phyloP scores from a whole-genome alignment of 148 eudicot genomes.

The Agrostemma githago region DNA sequence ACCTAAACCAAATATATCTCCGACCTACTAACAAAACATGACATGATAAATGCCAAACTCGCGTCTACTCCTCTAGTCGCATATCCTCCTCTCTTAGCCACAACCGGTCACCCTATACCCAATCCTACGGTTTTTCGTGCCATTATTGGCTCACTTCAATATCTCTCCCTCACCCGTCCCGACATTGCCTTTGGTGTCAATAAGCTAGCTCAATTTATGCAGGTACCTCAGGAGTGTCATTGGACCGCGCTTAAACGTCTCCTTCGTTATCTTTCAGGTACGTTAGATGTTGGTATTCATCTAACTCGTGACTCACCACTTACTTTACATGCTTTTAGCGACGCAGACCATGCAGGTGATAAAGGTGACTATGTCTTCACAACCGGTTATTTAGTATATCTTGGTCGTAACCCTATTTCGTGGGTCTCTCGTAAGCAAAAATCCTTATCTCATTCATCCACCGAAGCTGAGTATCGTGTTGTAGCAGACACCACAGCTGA shows the following conservation, averaged over 20 bases:
- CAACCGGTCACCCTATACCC: too few species aligned
- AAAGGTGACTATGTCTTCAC: constrained; percentile 14
- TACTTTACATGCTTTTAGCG: not conserved
- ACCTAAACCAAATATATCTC: not conserved
- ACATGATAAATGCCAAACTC: not conserved
- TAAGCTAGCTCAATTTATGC: constrained; percentile 20
- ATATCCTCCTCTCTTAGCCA: not conserved
- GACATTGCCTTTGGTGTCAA: constrained; percentile 15
- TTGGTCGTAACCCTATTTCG: constrained; percentile 14
- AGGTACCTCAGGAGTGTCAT: too few species aligned
- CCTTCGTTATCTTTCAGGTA: too few species aligned
- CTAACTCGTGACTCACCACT: too few species aligned
- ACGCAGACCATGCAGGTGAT: constrained; percentile 8
- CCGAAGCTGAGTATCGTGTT: constrained; percentile 6
- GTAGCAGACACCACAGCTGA: not conserved
- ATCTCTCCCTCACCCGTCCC: constrained; percentile 9
- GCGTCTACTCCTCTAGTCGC: not conserved
- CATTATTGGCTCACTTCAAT: not conserved
- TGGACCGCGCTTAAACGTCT: too few species aligned
- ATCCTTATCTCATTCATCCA: too few species aligned
- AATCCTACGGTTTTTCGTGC: not conserved
- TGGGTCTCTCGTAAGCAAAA: constrained; percentile 14
- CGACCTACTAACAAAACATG: not conserved
- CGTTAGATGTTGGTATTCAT: too few species aligned
- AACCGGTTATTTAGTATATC: constrained; percentile 8